phyloP scores from a whole-genome alignment of 2,329 filamentous ascomycete genomes.

The Xylaria sp. region DNA sequence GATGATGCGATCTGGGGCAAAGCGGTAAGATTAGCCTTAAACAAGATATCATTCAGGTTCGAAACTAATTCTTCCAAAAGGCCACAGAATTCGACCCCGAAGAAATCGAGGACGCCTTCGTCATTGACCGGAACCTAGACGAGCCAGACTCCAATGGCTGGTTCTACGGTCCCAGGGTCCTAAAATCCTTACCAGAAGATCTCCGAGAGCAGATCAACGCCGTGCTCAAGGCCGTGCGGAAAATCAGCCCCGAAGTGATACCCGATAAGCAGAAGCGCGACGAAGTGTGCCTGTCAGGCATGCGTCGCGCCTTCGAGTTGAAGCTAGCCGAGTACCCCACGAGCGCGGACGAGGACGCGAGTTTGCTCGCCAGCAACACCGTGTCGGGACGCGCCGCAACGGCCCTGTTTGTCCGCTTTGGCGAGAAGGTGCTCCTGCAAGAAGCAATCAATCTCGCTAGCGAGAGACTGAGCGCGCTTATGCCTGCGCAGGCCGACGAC shows the following conservation, averaged over 20 bases:
- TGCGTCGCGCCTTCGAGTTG: conserved; percentile 36
- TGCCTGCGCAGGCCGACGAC: conserved; percentile 13
- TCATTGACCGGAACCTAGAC: conserved; percentile 53
- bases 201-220: conserved; percentile 48
- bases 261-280: conserved; percentile 48
- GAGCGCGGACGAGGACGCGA: conserved; percentile 37
- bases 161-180: conserved; percentile 34
- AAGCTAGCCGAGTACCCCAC: conserved; percentile 41
- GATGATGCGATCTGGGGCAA: conserved; percentile 37
- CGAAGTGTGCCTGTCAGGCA: conserved; percentile 39
- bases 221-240: conserved; percentile 46
- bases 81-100: conserved; percentile 52
- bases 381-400: conserved; percentile 43
- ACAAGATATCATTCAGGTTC: background rate
- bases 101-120: conserved; percentile 69
- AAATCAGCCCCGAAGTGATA: conserved; percentile 38
- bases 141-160: conserved; percentile 48
- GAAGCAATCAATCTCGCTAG: conserved; percentile 42
- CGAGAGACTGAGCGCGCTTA: conserved; percentile 25
- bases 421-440: conserved; percentile 64
- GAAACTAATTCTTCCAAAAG: conserved; percentile 30
- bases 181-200: conserved; percentile 44
- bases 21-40: conserved; percentile 34
- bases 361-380: conserved; percentile 31
- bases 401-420: conserved; percentile 62